Evolutionary conservation across 305 asterid genomes (phyloP).

Genomic region (Solanum chacoense): DNA sequence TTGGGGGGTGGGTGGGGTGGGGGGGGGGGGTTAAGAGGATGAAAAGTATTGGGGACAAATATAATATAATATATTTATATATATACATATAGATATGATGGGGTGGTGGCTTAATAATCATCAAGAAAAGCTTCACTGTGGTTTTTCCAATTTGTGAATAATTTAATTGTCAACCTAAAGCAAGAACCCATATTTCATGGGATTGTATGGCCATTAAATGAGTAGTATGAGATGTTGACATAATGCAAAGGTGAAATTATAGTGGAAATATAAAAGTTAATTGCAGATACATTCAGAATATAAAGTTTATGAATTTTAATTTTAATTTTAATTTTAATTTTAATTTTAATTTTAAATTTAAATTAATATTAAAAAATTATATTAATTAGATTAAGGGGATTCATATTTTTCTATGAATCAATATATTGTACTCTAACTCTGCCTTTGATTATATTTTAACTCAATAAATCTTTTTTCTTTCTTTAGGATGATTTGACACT

Average conservation of each 20-base stretch:
- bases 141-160: slow-evolving; percentile 8
- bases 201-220: background rate
- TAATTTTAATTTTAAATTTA: background rate
- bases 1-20: too few species aligned
- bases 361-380: background rate
- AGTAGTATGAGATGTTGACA: background rate
- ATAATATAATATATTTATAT: background rate
- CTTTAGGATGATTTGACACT: background rate
- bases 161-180: slow-evolving; percentile 1
- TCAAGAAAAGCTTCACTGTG: background rate
- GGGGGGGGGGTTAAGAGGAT: background rate
- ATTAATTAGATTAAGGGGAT: background rate
- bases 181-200: background rate
- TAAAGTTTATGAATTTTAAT: background rate
- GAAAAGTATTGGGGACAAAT: background rate
- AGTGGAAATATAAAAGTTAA: background rate
- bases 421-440: background rate
- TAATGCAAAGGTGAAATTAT: background rate
- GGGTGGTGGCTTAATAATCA: slow-evolving; percentile 19
- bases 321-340: background rate
- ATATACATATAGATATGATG: background rate
- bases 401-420: background rate
- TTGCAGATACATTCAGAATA: background rate
- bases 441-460: background rate
- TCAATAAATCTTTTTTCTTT: background rate